Base-by-base conservation (phyloP, 2,329 filamentous ascomycete genomes). In the Fusarium mangiferae region DNA sequence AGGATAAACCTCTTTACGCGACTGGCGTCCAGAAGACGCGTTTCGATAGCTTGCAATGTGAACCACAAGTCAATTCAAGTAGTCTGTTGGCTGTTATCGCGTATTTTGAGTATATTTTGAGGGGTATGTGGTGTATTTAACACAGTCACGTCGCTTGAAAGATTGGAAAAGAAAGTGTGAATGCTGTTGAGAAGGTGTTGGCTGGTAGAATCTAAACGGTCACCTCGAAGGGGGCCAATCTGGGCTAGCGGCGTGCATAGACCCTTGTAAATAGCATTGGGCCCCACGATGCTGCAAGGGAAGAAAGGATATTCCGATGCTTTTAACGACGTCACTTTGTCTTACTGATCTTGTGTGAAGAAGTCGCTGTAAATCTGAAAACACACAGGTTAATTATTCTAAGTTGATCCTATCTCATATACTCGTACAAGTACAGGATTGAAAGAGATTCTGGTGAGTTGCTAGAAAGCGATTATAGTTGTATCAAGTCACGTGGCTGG, bases 1-100 rank as follows among this genome's bases (percentile, higher is more conserved):
- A 57, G 48, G 75, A 74, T 68, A 75, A 80, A 82, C 83, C 85
- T 86, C 85, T 86, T 83, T 84, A 89, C 87, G 87, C 87, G 87
- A 88, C 86, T 85, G 71, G 73, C 76, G 71, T 77, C 74, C 63
- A 72, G 61, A 77, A 82, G 85, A 89, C 87, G 87, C 87, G 86
- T 85, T 80, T 76, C 66, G 74, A 74, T 72, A 72, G 65, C 63
- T 63, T 70, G 42, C 26, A 58, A 48, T 45, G 30, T 52, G 72
- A 70, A 72, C 56, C 57, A 30, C 44, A 48, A 45, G 41, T 56
- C 68, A 68, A 69, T 66, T 46, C 48, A 46, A 24, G n/a, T 33
- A 24, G 26, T 49, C 70, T 20, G 39, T 45, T 44, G 41, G 10
- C 15, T n/a, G 24, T 44, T 57, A 17, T 45, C 41, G 44, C 42